Base-by-base conservation (phyloP, 2,329 filamentous ascomycete species). In the Fusarium poae region DNA sequence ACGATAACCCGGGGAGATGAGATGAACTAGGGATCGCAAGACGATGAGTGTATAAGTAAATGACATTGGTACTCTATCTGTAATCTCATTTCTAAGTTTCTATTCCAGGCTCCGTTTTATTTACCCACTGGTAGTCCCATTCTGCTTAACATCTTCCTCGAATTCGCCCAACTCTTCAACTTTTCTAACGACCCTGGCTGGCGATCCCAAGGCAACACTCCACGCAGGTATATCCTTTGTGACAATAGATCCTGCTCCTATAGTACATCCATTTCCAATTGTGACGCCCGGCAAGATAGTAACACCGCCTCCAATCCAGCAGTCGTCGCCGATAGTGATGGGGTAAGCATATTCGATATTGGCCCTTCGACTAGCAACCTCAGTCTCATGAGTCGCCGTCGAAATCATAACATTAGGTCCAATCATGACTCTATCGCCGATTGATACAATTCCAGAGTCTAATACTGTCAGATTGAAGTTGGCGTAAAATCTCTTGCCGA, bases 231-330 rank as follows among this genome's bases (percentile, higher is more conserved):
- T 61, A 64, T 72, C 77, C 73, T 68, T 94, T 1, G 92, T 96
- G 32, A 97, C 93, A 3, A 97, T 91, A 75, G 90, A 92, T 0
- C 91, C 92, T 1, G 93, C 93, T 2, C 92, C 93, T 65, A 97
- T 85, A 0, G 90, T 92, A 9, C 83, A 84, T 0, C 93, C 93
- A 51, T 86, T 84, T 0, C 94, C 93, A 68, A 97, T 91, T 2
- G 86, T 94, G 13, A 97, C 89, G 0, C 93, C 93, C 0, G 92
- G 88, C 49, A 94, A 79, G n/a, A 97, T 86, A n/a, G 84, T 87
- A 7, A 88, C 89, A 73, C 89, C 90, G 0, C 91, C 91, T 4
- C 90, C 91, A 35, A 95, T 80, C 92, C 92, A 93, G 2, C 91
- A 81, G 48, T 83, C 81, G 34, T 82, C 75, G 8, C 84, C 83